Base-by-base conservation (phyloP, 768 basidiomycete genomes). In the Suillus fuscotomentosus region DNA sequence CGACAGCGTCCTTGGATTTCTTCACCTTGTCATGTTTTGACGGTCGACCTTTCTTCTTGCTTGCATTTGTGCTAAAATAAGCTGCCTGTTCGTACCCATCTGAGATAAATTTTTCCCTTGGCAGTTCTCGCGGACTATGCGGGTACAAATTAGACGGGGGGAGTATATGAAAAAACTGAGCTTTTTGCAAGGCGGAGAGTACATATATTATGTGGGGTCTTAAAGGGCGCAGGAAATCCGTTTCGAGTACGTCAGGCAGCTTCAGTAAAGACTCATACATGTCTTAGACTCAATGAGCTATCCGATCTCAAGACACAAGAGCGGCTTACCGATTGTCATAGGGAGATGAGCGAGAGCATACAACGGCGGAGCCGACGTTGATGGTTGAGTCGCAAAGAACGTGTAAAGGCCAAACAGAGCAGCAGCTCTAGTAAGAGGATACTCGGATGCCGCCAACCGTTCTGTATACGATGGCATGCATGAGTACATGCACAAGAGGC, bases 331-430 rank as follows among this genome's bases (percentile, higher is more conserved):
- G 60, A 83, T 77, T 15, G 89, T 82, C 31, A 93, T 82, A 10
- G 84, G 82, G 39, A 91, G 82, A 65, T 86, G 82, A n/a, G 74
- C 71, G n/a, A 85, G 67, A 27, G 72, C 68, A 70, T 84, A 78
- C 39, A 92, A 73, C 10, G 80, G 68, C 24, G 88, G 87, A 4
- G 80, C 77, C 4, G 84, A 80, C 11, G 78, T 75, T 11, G 80
- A 78, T 15, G 91, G 88, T 75, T 93, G 93, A 11, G 89, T 87
- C 63, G 76, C 79, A 71, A 85, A 86, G 68, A 93, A 88, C 3
- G 86, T 84, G 71, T 93, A 92, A 55, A 90, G 71, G 5, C 82
- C 88, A 71, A 92, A 92, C 27, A 93, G 71, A 0, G 87, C 88
- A 24, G 83, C 83, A 7, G 81, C 81, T 65, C 86, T 82, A n/a